Conservation (phyloP, 192 early-diverging fungal species). For the Obelidium mucronatum region DNA sequence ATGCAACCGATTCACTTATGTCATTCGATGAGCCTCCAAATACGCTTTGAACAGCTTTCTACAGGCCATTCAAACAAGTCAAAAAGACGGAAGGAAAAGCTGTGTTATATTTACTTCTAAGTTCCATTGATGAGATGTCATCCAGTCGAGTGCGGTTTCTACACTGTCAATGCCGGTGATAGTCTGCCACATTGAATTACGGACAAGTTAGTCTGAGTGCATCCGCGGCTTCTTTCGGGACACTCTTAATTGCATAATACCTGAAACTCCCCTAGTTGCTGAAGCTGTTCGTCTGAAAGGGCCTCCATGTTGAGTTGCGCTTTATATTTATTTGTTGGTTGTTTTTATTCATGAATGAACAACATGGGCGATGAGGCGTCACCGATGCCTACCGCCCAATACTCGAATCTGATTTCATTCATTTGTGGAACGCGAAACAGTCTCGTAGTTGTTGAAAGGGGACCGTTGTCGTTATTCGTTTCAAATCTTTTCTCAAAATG, state of each 20-base stretch:
- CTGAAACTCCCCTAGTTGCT: conserved; percentile 48
- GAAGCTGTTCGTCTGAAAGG: conserved; percentile 48
- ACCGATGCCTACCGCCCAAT: neutral
- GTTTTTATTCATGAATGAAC: neutral
- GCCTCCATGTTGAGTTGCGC: too few relatives aligned
- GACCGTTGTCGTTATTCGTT: neutral
- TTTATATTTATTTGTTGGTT: too few relatives aligned
- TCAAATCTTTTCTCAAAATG: neutral
- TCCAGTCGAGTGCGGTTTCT: conserved; percentile 38
- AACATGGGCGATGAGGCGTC: conserved; percentile 3
- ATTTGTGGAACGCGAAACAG: neutral
- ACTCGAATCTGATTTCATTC: neutral
- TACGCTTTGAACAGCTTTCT: conserved; percentile 6
- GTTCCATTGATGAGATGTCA: conserved; percentile 46
- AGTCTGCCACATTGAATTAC: conserved; percentile 19
- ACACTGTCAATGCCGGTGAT: conserved; percentile 49
- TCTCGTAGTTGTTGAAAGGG: neutral
- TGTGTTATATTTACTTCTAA: conserved; percentile 47
- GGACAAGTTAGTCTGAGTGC: too few relatives aligned
- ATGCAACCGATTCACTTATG: neutral
- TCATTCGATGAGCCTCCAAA: neutral
- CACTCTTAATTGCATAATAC: conserved; percentile 17
- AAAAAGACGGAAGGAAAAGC: neutral
- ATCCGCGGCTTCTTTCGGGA: neutral
- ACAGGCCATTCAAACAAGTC: neutral